Percentiles rank a stretch among this genome's conserved stretches.
Conservation (phyloP, 1,284 basidiomycete species). For the Marasmius tenuissimus region DNA sequence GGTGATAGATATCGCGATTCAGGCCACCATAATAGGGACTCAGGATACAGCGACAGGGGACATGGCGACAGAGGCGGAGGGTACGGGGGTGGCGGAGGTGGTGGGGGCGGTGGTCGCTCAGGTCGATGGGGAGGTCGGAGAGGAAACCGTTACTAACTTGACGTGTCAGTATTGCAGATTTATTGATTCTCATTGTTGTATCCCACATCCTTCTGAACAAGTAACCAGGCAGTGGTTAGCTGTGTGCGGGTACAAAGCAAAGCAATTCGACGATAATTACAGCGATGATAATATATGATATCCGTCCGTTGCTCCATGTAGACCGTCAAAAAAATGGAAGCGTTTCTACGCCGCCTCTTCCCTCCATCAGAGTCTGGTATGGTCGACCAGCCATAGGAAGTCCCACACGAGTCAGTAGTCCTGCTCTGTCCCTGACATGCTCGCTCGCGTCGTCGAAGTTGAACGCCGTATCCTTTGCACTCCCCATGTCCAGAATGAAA, state of each 20-base stretch:
- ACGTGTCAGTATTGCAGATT: too few relatives aligned
- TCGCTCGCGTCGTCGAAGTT: background rate
- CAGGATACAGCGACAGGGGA: background rate
- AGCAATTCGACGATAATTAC: too few relatives aligned
- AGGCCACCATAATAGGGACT: background rate
- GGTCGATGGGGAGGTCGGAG: constrained; percentile 12
- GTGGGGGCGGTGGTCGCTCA: constrained; percentile 6
- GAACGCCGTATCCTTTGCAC: background rate
- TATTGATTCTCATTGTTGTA: too few relatives aligned
- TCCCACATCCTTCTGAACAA: too few relatives aligned
- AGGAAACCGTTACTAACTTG: background rate
- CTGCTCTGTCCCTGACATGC: background rate
- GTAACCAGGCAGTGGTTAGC: too few relatives aligned
- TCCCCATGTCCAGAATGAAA: background rate
- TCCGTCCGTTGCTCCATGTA: too few relatives aligned
- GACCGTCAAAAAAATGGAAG: background rate
- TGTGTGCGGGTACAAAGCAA: too few relatives aligned
- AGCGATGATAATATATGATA: too few relatives aligned
- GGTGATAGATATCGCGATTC: background rate
- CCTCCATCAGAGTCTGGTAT: background rate
- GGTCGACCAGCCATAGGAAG: background rate
- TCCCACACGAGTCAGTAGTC: background rate
- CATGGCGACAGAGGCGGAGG: background rate
- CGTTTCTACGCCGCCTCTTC: background rate
- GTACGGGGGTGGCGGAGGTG: background rate